Percentiles rank a stretch among this genome's conserved stretches.
Evolutionary conservation across 192 early-diverging fungal genomes (phyloP).

Genomic region (Backusella mclennaniae): DNA sequence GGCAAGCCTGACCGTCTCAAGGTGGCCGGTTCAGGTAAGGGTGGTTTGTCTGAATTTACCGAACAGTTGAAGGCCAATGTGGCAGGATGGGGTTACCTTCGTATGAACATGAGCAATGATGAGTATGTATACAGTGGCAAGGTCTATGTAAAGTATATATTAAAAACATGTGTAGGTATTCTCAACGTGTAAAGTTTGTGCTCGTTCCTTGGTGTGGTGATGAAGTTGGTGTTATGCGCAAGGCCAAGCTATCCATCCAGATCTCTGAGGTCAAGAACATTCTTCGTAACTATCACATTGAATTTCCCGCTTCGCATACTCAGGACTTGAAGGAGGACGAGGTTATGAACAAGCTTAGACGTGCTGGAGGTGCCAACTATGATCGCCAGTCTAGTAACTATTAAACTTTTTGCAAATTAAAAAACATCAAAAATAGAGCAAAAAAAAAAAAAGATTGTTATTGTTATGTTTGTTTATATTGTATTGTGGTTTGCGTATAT

Average conservation of each 20-base stretch:
- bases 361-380: slow-evolving; percentile 59
- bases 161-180: slow-evolving; percentile 32
- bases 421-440: not conserved
- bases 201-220: slow-evolving; percentile 69
- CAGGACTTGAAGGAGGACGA: slow-evolving; percentile 63
- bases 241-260: slow-evolving; percentile 76
- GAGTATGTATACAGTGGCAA: slow-evolving; percentile 15
- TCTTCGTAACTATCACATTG: slow-evolving; percentile 66
- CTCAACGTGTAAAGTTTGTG: slow-evolving; percentile 64
- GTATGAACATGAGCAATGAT: slow-evolving; percentile 56
- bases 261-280: slow-evolving; percentile 77
- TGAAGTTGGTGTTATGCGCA: slow-evolving; percentile 71
- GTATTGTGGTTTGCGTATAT: not conserved
- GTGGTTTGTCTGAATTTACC: slow-evolving; percentile 66
- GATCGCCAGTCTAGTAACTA: slow-evolving; percentile 49
- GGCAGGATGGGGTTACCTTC: slow-evolving; percentile 80
- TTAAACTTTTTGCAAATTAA: slow-evolving; percentile 13
- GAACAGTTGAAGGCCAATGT: slow-evolving; percentile 55
- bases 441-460: not conserved
- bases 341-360: slow-evolving; percentile 61
- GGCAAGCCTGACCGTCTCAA: slow-evolving; percentile 38
- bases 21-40: slow-evolving; percentile 38
- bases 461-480: not conserved
- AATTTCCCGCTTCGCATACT: slow-evolving; percentile 59
- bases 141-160: slow-evolving; percentile 32